Conservation (phyloP, 116 monocot genomes). For the Phalaenopsis hybrid region DNA sequence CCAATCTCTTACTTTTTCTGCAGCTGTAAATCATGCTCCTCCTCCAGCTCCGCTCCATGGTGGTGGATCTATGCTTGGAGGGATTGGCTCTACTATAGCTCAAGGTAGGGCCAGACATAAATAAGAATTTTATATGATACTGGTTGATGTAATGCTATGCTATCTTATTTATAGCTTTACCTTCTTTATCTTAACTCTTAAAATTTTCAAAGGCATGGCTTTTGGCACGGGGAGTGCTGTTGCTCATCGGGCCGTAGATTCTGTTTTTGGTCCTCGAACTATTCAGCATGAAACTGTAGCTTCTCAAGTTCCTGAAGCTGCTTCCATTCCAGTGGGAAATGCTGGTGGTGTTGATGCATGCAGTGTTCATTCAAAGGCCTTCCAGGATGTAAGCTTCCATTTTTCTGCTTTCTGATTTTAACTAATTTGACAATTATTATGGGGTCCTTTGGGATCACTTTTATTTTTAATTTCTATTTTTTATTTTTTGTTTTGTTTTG, state of each 20-base stretch:
- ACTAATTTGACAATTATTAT: not conserved
- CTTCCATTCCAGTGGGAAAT: conserved; percentile 18
- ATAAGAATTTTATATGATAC: not conserved
- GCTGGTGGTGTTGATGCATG: conserved; percentile 39
- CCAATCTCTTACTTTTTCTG: not conserved
- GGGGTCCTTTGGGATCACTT: too few species aligned
- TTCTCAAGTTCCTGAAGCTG: conserved; percentile 28
- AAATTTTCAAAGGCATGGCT: conserved; percentile 35
- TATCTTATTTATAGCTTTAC: not conserved
- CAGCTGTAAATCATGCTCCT: conserved; percentile 34
- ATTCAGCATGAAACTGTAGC: conserved; percentile 39
- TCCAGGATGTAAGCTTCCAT: conserved; percentile 44
- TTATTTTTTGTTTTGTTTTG: too few species aligned
- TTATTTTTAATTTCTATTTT: too few species aligned
- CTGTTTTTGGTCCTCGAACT: conserved; percentile 51
- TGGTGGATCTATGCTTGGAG: conserved; percentile 39
- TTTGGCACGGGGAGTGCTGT: conserved; percentile 56
- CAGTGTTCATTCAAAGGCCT: conserved; percentile 48
- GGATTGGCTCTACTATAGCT: conserved; percentile 41
- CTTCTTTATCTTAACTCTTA: not conserved
- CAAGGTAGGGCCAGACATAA: conserved; percentile 15
- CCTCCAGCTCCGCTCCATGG: conserved; percentile 47
- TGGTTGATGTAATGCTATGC: not conserved
- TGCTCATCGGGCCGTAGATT: conserved; percentile 60
- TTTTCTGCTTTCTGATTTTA: not conserved